Base-by-base conservation (phyloP, 345 rosid genomes). In the Brassica cretica region DNA sequence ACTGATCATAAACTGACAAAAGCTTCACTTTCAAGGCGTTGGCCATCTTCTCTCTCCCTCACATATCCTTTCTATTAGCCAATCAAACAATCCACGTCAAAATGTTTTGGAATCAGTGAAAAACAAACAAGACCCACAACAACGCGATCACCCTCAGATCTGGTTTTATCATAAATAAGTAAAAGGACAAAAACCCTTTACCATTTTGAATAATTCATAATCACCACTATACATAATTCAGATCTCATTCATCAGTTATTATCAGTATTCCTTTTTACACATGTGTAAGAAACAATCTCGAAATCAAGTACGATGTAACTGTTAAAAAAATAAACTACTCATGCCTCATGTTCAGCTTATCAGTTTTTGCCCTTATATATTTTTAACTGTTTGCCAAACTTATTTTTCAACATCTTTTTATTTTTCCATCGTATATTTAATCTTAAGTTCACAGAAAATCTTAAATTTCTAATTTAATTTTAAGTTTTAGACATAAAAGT, bases 51-150 rank as follows among this genome's bases (percentile, higher is more conserved):
- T 65, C 76, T 77, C 72, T 78, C 76, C 64, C 72, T 56, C 53
- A 58, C 60, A 53, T 29, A 64, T 70, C 75, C 8, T 44, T 71
- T 66, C 11, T 72, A 8, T 41, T 30, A 72, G 68, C 81, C 68
- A 78, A 78, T 72, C 77, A 78, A 32, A 72, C 21, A 5, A 39
- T 15, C 61, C 63, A 30, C 73, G 53, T 66, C 73, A 30, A 71
- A 66, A 72, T 18, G 27, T 78, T 78, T 78, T 72, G 76, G 73
- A 72, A 72, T 72, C 73, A 78, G 68, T 72, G 69, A 72, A 72
- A 78, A 78, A 60, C 77, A 78, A 60, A 78, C 55, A 59, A 78
- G 73, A 65, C 77, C 81, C 72, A 72, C 81, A 64, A 66, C 77
- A 71, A 66, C 19, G 59, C 77, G 41, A 66, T 66, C 77, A 72